Evolutionary conservation across 768 basidiomycete species (phyloP), one percentile per base, ranked within the genome.

Genomic region (Naganishia onofrii): DNA sequence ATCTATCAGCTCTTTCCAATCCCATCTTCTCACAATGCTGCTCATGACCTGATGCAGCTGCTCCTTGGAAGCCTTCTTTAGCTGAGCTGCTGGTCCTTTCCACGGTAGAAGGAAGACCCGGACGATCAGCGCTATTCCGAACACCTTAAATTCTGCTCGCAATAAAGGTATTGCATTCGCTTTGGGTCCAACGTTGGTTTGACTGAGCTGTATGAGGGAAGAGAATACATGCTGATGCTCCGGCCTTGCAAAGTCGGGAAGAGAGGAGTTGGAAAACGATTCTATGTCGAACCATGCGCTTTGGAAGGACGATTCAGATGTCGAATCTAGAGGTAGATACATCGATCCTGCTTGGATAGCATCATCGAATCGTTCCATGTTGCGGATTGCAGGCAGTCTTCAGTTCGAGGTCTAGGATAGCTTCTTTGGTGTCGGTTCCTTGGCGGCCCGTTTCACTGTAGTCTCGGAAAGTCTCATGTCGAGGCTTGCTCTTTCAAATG

Each of bases 281-380:
- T 15, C 17, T 23, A 63, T 63, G 4, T 44, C 60, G 23, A 42
- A 42, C 60, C 60, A 63, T 46, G 46, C 38, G 26, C 23, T 13
- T 12, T 3, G 29, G 15, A 9, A 31, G 15, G 2, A 1, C 15
- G 42, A 44, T 26, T 15, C 2, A 26, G 26, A 42, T 7, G 23
- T 42, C 42, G 60, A 5, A 1, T 63, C 38, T 9, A 63, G 60
- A 10, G 15, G 36, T 12, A 63, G 9, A 6, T 26, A 19, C 42
- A 63, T 4, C 3, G 60, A 63, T 44, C 60, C 60, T 63, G 60
- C 60, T 42, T 63, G 60, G 10, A 44, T 19, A 42, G 23, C 36
- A 44, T 42, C 36, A 0, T 63, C 60, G 23, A 26, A 42, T 63
- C 23, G 38, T 8, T 19, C 38, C 38, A 42, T 63, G 23, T 63